These are phyloP conservation scores for Echeveria elegans DNA, from an alignment of 164 flowering plant genomes.

Conservation along the genomic window DNA sequence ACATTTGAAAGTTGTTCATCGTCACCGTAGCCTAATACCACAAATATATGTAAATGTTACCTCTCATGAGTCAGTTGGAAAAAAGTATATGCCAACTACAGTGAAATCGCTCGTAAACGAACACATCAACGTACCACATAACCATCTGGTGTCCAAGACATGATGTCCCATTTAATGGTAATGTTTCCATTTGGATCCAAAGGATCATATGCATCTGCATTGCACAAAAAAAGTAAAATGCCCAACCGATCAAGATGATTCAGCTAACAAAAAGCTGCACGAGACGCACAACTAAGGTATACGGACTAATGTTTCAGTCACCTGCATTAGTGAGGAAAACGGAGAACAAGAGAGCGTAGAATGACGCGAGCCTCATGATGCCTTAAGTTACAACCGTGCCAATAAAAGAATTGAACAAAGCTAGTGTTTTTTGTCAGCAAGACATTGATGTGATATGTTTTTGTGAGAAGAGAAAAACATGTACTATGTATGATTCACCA, in stretches of 20 bases:
- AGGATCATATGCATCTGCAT: constrained; percentile 46
- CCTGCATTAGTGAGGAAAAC: background rate
- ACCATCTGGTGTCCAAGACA: constrained; percentile 65
- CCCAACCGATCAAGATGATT: background rate
- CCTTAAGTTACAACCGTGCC: background rate
- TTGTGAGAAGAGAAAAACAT: background rate
- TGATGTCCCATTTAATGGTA: constrained; percentile 58
- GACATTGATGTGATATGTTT: background rate
- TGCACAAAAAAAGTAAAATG: background rate
- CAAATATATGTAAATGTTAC: no score
- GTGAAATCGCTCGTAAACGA: no score
- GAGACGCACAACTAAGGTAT: background rate
- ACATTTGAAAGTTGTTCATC: constrained; percentile 70
- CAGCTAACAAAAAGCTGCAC: background rate
- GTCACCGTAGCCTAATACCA: constrained; percentile 62
- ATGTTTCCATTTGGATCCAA: constrained; percentile 58
- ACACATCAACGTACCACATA: constrained; percentile 38
- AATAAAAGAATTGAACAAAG: background rate
- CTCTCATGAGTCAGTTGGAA: no score
- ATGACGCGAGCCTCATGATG: background rate
- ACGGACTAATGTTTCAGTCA: background rate
- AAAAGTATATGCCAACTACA: no score
- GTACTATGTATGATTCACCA: no score
- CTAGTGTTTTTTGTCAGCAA: background rate
- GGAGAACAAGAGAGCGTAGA: background rate